Percentiles rank a stretch among this genome's conserved stretches.
phyloP scores from a whole-genome alignment of 441 rosid genomes.

The Flueggea neowawraea region DNA sequence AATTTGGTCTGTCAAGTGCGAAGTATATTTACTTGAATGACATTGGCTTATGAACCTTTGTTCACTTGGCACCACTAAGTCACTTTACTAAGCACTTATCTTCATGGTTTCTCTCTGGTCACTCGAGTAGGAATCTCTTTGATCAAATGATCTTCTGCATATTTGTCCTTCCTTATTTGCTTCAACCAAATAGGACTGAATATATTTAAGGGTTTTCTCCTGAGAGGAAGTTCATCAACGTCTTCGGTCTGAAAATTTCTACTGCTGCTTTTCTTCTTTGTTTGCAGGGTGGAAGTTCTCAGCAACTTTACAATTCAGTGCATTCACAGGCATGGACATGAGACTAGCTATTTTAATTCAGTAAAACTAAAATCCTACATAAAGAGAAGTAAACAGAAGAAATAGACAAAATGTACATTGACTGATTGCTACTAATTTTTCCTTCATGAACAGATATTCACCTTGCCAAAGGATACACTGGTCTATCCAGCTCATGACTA shows the following conservation, averaged over 20 bases:
- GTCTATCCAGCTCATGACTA: conserved; percentile 94
- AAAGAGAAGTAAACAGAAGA: neutral
- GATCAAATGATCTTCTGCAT: no score
- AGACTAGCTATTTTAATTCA: conserved; percentile 1
- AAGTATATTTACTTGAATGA: no score
- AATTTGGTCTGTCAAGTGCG: no score
- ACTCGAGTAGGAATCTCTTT: no score
- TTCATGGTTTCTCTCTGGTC: no score
- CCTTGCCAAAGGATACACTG: conserved; percentile 82
- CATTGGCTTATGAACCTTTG: no score
- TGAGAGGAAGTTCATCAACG: no score
- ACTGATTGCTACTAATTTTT: neutral
- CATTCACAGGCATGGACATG: conserved; percentile 75
- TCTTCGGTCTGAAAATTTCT: neutral
- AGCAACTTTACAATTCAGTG: conserved; percentile 78
- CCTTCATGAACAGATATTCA: conserved; percentile 51
- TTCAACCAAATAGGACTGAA: no score
- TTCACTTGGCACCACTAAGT: no score
- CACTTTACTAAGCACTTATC: no score
- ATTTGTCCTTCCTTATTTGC: no score
- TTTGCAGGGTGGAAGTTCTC: conserved; percentile 80
- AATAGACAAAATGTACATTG: neutral
- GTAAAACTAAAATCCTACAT: no score
- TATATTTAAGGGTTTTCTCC: neutral
- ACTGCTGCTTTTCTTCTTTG: neutral